Evolutionary conservation across 345 rosid genomes (phyloP).

Genomic region (Lepidium africanum): DNA sequence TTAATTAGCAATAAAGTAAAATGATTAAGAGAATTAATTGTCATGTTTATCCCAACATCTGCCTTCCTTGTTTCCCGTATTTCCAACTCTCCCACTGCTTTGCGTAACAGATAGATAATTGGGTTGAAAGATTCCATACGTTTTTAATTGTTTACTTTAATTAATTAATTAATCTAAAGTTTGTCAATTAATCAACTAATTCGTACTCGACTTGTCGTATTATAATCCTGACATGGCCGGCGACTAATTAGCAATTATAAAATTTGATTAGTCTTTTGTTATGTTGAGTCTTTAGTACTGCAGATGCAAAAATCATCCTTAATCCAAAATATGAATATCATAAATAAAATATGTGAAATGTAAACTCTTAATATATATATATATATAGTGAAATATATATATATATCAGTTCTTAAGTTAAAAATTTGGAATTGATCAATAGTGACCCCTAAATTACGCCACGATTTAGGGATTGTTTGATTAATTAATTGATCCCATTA

Average conservation of each 20-base stretch:
- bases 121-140: slow-evolving; percentile 30
- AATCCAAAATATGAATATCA: no score
- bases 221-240: background rate
- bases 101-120: slow-evolving; percentile 18
- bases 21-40: slow-evolving; percentile 24
- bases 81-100: slow-evolving; percentile 27
- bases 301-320: no score
- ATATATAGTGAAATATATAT: no score
- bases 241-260: slow-evolving; percentile 4
- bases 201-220: background rate
- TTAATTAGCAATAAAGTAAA: slow-evolving; percentile 11
- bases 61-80: slow-evolving; percentile 33
- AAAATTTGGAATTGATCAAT: background rate
- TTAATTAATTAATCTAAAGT: slow-evolving; percentile 1
- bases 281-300: background rate
- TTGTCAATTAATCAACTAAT: slow-evolving; percentile 6
- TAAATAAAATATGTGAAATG: no score
- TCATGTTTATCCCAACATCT: slow-evolving; percentile 33
- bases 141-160: slow-evolving; percentile 15
- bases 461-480: background rate
- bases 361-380: no score
- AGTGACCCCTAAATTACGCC: slow-evolving; percentile 12
- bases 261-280: background rate
- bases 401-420: no score
- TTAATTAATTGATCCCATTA: background rate